Base-by-base conservation (phyloP, 2,329 filamentous ascomycete species). In the Sarocladiaceae sp. region DNA sequence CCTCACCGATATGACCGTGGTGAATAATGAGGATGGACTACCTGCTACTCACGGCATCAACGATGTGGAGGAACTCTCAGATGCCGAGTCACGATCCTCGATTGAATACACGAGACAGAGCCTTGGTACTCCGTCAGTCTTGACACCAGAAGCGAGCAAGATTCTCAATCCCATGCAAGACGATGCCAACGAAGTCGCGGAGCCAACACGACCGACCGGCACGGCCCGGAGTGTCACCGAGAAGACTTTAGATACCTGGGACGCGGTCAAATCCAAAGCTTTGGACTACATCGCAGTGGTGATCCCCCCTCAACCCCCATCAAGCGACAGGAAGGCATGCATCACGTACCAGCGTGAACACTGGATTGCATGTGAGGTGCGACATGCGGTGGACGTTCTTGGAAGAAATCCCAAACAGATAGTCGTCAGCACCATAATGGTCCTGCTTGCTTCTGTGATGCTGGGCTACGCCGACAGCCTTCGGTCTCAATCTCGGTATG, bases 81-180 rank as follows among this genome's bases (percentile, higher is more conserved):
- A 78, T 22, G 66, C 62, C 7, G 66, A 66, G 23, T 71, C 69
- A 54, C 58, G 63, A 53, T 62, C 63, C 11, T 77, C 76, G 20
- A 70, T 78, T 23, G 68, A 72, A 51, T 79, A 80, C 56, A 73
- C 75, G 20, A 74, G 78, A 44, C 66, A 78, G 58, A 72, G 69
- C 51, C 70, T 79, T 37, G 66, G 66, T 46, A 73, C 66, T 31
- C 75, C 75, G 4, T 73, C 71, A 23, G 64, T 71, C 23, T 57
- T 60, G n/a, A 66, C 67, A 4, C 66, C 67, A 11, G 68, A 70
- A 40, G 63, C 62, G 20, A 67, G 44, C 44, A 48, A 48, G 23
- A 48, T 48, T 10, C 17, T 48, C 26, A 48, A 11, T 17, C 40
- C 22, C 4, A 13, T 7, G 8, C 20, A 4, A 10, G 40, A 28